Evolutionary conservation across 805 yeast species (phyloP), one percentile per base, ranked within the genome.

Genomic region (Priceomyces fermenticarens): DNA sequence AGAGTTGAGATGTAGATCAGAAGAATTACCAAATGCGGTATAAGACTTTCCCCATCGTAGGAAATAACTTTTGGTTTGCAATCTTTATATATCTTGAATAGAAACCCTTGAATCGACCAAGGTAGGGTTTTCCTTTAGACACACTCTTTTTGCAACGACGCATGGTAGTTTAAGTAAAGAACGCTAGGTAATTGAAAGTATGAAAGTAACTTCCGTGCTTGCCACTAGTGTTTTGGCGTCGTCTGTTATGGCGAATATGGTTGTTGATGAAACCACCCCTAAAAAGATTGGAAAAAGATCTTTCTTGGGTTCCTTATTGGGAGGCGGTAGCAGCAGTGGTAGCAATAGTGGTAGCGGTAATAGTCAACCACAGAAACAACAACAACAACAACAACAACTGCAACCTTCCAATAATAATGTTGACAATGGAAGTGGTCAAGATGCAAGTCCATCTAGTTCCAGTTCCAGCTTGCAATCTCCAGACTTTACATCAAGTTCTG

Each of bases 171-270:
- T 36, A 32, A 34, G 38, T 31, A 25, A 32, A 29, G 31, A 26
- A 17, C 27, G 23, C 23, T 30, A 34, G 33, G 12, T 13, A 42
- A 32, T 23, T 17, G 32, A 32, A 48, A 27, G 26, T 20, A 59
- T 59, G 65, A 59, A 51, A 48, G 41, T 58, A 44, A 42, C 49
- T 15, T 44, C 57, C 42, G 55, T 56, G 39, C 47, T 53, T 38
- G 52, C 46, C 16, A 35, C 38, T 45, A 51, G 53, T 39, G 46
- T 57, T 34, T 52, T 60, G 53, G 46, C 51, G 33, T 49, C 55
- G 30, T 42, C 60, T 20, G 54, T 57, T n/a, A 44, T 57, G 33
- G 58, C 52, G 30, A 50, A 42, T 27, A 52, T 42, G 12, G 32
- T 39, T n/a, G 32, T 41, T n/a, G 53, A 45, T 16, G 47, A 44